A percentile compares a stretch with the other conserved stretches of the same genome.
Evolutionary conservation across 768 basidiomycete species (phyloP).

Genomic region (Galerina sulciceps): DNA sequence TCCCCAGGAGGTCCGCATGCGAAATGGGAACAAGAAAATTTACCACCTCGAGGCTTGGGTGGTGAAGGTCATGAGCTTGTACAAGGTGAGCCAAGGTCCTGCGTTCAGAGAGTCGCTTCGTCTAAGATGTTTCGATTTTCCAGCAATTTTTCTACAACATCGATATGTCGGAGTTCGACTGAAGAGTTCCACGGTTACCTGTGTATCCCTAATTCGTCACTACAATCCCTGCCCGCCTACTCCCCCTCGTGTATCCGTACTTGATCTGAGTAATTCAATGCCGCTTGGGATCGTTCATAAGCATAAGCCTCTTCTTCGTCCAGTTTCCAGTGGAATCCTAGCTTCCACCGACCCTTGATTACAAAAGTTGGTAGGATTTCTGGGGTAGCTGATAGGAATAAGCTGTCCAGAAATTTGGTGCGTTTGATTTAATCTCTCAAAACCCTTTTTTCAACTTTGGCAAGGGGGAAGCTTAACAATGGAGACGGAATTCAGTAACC

Average conservation of each 20-base stretch:
- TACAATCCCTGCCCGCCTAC: neutral
- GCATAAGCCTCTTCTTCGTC: neutral
- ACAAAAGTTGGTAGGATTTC: neutral
- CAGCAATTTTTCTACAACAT: conserved; percentile 69
- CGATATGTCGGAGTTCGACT: conserved; percentile 64
- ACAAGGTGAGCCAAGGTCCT: conserved; percentile 60
- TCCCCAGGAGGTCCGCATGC: conserved; percentile 89
- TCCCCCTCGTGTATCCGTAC: neutral
- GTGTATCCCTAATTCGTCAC: neutral
- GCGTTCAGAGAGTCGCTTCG: neutral
- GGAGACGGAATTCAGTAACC: too few relatives aligned
- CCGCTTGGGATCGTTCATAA: neutral
- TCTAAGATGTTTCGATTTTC: conserved; percentile 2
- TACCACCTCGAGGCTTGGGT: conserved; percentile 98
- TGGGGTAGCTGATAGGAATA: neutral
- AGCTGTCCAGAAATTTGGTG: neutral
- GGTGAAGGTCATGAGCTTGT: conserved; percentile 91
- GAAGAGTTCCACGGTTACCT: conserved; percentile 9
- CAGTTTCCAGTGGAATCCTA: neutral
- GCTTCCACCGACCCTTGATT: neutral
- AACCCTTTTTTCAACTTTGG: neutral
- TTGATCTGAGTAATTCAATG: neutral
- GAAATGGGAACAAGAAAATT: conserved; percentile 85
- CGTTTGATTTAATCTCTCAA: neutral
- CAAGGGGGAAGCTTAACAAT: too few relatives aligned